Conservation (phyloP, 140 eudicot genomes). For the Eryngium alpinum region DNA sequence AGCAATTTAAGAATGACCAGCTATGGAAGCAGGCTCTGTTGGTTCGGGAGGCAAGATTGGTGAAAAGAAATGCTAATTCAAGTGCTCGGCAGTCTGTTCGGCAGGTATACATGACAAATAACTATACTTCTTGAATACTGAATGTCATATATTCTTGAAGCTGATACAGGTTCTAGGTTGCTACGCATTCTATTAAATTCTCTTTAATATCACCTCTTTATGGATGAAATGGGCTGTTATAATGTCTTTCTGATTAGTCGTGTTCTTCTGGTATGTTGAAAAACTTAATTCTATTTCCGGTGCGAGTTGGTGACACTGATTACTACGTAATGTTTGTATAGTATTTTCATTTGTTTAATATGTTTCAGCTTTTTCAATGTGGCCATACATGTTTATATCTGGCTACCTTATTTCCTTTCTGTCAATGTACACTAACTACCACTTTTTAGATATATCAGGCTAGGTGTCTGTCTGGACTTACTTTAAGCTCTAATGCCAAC, state of each 20-base stretch:
- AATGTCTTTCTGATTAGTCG: neutral
- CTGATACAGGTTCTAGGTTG: neutral
- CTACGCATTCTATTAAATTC: neutral
- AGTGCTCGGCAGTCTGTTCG: constrained; percentile 34
- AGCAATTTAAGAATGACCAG: constrained; percentile 47
- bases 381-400: too few relatives aligned
- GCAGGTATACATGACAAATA: constrained; percentile 35
- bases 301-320: neutral
- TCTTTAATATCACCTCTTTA: neutral
- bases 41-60: constrained; percentile 51
- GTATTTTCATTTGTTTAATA: too few relatives aligned
- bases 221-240: neutral
- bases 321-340: too few relatives aligned
- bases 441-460: too few relatives aligned
- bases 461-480: too few relatives aligned
- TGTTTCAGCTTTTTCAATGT: too few relatives aligned
- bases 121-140: neutral
- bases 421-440: too few relatives aligned
- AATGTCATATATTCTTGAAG: neutral
- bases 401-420: too few relatives aligned
- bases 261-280: neutral
- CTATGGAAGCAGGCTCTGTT: constrained; percentile 61
- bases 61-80: constrained; percentile 36
- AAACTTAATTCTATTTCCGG: neutral
- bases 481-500: too few relatives aligned